Evolutionary conservation across 2,329 filamentous ascomycete species (phyloP), one percentile per base, ranked within the genome.

Genomic region (Tolypocladium ovalisporum): DNA sequence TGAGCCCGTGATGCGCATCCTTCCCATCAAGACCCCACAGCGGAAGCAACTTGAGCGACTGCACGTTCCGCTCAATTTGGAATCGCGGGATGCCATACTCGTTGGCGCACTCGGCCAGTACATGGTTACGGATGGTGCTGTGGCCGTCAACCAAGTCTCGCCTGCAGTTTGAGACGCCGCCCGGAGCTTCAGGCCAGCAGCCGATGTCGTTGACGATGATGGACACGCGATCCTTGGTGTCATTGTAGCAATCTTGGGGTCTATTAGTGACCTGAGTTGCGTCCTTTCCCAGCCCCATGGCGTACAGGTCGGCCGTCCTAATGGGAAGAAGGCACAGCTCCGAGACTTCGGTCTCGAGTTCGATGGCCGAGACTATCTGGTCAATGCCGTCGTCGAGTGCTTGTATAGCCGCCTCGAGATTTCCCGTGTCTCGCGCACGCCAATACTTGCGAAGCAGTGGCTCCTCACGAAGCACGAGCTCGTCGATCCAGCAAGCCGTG

Each of bases 31-130:
- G 65, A 3, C 79, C 79, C 79, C 79, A 82, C 1, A 82, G 71
- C 3, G 79, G 79, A 39, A 82, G 69, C 22, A 80, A 69, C 61
- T 80, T 81, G 58, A 82, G 65, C 0, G 79, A 80, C 62, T 80
- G 76, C 12, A 82, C 73, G 57, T 80, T 81, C 62, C 74, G 74
- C 66, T 82, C 79, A 1, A 79, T 77, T 64, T 82, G 79, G 65
- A 80, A 79, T 22, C 79, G 76, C 7, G 79, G 79, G 24, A 80
- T 73, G 35, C 79, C 79, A 59, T 75, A 82, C 59, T 82, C 79
- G 62, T 80, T 80, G 10, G 79, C 79, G 7, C 77, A 77, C 67
- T 82, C 79, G 54, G 76, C 78, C 49, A 82, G 68, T 62, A 81
- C 79, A 62, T 82, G 78, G 70, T 79, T 80, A 57, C 78, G 75